Conservation (phyloP, 1,284 basidiomycete genomes). For the Lentinula novae-zelandiae region DNA sequence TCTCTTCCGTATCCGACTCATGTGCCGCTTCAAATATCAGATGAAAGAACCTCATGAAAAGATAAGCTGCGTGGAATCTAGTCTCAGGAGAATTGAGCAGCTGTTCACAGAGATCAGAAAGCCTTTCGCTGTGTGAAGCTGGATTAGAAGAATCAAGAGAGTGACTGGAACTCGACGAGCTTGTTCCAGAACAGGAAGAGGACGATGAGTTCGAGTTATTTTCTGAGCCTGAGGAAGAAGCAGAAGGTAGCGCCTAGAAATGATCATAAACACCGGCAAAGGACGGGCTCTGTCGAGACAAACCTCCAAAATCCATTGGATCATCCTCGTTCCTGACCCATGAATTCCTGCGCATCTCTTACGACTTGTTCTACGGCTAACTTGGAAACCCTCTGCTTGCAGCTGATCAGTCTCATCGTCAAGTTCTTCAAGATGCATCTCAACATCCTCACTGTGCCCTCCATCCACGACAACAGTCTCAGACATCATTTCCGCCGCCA, state of each 20-base stretch:
- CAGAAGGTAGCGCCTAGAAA: slow-evolving; percentile 10
- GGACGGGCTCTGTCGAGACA: slow-evolving; percentile 19
- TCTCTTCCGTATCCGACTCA: slow-evolving; percentile 20
- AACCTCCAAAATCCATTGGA: slow-evolving; percentile 43
- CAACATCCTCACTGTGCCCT: background rate
- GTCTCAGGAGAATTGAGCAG: slow-evolving; percentile 50
- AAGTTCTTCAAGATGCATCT: background rate
- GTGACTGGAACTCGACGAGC: background rate
- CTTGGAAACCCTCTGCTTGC: background rate
- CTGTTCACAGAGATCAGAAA: slow-evolving; percentile 46
- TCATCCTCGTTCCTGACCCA: slow-evolving; percentile 28
- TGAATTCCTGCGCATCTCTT: slow-evolving; percentile 18
- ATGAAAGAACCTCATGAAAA: slow-evolving; percentile 49
- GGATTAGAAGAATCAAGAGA: background rate
- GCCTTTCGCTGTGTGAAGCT: background rate
- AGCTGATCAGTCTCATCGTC: slow-evolving; percentile 13
- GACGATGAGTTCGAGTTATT: slow-evolving; percentile 18
- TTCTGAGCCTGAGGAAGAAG: slow-evolving; percentile 16
- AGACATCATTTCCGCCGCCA: background rate
- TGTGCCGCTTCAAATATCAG: slow-evolving; percentile 19
- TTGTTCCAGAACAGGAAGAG: background rate
- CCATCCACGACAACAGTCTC: background rate
- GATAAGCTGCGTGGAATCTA: slow-evolving; percentile 54
- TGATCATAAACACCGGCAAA: background rate
- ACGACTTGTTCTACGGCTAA: background rate